Conservation (phyloP, 192 early-diverging fungal species). For the Entomortierella beljakovae region DNA sequence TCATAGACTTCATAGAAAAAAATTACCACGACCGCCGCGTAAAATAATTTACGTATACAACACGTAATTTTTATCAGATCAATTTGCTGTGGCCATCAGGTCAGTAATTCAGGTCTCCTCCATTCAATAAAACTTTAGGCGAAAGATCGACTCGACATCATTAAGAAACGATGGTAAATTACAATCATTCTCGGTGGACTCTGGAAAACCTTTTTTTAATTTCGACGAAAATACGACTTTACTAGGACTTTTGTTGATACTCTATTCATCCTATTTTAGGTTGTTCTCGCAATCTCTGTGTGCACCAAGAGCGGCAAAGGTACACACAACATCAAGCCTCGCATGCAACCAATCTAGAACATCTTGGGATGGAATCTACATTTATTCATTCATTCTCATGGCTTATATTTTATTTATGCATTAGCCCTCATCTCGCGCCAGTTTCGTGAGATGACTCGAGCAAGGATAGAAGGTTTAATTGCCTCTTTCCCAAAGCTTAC, state of each 20-base stretch:
- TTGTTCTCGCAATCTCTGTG: slow-evolving; percentile 90
- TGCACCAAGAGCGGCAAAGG: slow-evolving; percentile 96
- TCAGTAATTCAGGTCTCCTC: too few relatives aligned
- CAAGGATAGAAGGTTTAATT: slow-evolving; percentile 96
- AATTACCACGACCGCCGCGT: too few relatives aligned
- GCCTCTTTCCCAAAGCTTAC: slow-evolving; percentile 98
- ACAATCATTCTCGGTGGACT: background rate
- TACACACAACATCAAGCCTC: slow-evolving; percentile 54
- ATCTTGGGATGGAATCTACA: background rate
- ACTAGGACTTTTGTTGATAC: background rate
- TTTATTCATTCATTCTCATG: background rate
- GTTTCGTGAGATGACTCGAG: slow-evolving; percentile 96
- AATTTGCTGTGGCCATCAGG: too few relatives aligned
- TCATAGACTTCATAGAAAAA: too few relatives aligned
- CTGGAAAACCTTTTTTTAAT: too few relatives aligned
- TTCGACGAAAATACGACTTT: too few relatives aligned
- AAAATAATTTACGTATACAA: too few relatives aligned
- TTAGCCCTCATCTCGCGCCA: slow-evolving; percentile 91
- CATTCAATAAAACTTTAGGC: too few relatives aligned
- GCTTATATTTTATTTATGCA: background rate
- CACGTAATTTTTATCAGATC: too few relatives aligned
- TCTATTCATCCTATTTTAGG: slow-evolving; percentile 59
- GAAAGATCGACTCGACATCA: background rate
- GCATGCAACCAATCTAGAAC: slow-evolving; percentile 6
- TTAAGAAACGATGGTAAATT: background rate